Evolutionary conservation across 306 rosid species (phyloP).

Genomic region (Phaseolus lunatus): DNA sequence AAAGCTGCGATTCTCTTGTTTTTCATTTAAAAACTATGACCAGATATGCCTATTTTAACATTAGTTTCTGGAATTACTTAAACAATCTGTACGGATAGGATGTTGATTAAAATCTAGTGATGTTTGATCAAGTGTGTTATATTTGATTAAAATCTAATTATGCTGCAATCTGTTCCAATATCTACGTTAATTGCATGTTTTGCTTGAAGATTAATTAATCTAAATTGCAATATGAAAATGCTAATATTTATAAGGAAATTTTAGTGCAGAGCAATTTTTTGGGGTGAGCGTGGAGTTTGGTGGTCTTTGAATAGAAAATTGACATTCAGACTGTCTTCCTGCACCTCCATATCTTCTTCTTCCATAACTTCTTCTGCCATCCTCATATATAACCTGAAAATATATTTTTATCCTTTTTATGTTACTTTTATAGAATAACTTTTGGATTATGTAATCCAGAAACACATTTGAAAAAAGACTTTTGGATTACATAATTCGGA

Average conservation of each 20-base stretch:
- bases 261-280: background rate
- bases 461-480: too few relatives aligned
- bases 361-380: too few relatives aligned
- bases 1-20: conserved; percentile 13
- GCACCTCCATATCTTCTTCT: too few relatives aligned
- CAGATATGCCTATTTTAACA: conserved; percentile 24
- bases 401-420: too few relatives aligned
- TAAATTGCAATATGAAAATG: background rate
- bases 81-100: conserved; percentile 10
- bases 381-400: too few relatives aligned
- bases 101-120: background rate
- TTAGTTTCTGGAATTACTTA: conserved; percentile 43
- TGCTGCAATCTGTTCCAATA: background rate
- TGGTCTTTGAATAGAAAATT: background rate
- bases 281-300: background rate
- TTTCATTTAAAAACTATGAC: conserved; percentile 2
- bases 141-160: conserved; percentile 18
- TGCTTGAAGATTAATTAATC: background rate
- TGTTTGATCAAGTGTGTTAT: background rate
- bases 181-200: background rate
- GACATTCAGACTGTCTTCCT: too few relatives aligned
- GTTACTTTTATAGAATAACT: too few relatives aligned
- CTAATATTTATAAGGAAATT: background rate
- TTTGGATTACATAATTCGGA: too few relatives aligned
- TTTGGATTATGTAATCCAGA: too few relatives aligned